Percentiles rank a stretch among this genome's conserved stretches.
These are phyloP conservation scores for Nothophytophthora sp. DNA, from an alignment of 352 stramenopile genomes.

Conservation along the genomic window DNA sequence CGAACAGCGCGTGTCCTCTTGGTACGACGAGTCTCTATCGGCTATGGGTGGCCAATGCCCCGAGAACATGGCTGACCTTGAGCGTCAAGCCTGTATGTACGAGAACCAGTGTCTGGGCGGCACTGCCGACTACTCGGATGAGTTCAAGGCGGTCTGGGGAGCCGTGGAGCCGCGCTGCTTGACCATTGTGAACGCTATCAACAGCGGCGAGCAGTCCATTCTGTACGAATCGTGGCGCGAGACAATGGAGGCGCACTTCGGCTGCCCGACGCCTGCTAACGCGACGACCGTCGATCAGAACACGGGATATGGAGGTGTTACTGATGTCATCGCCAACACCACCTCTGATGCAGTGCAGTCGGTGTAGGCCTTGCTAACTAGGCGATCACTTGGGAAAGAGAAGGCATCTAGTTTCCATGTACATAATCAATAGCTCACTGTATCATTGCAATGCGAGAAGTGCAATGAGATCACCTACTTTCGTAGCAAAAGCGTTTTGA, in stretches of 20 bases:
- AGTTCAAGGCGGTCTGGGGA: conserved; percentile 49
- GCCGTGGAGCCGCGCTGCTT: conserved; percentile 41
- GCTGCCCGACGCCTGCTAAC: conserved; percentile 36
- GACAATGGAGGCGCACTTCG: conserved; percentile 42
- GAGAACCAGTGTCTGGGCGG: conserved; percentile 53
- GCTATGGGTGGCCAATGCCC: conserved; percentile 32
- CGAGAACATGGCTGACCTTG: conserved; percentile 42
- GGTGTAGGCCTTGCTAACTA: conserved; percentile 5
- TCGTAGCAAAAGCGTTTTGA: too few relatives aligned
- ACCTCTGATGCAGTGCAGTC: conserved; percentile 22
- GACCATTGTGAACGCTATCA: conserved; percentile 44
- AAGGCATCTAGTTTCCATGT: too few relatives aligned
- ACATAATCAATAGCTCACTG: conserved; percentile 7
- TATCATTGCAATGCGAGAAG: too few relatives aligned
- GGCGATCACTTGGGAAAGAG: too few relatives aligned
- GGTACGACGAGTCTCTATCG: conserved; percentile 38
- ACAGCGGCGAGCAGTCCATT: conserved; percentile 34
- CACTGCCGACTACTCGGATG: conserved; percentile 32
- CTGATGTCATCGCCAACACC: conserved; percentile 9
- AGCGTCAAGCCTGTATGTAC: conserved; percentile 55
- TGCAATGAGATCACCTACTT: too few relatives aligned
- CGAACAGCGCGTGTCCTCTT: conserved; percentile 30
- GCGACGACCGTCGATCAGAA: conserved; percentile 9
- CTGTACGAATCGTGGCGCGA: conserved; percentile 29
- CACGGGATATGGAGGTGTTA: conserved; percentile 3